A percentile compares a stretch with the other conserved stretches of the same genome.
Conservation (phyloP, 768 basidiomycete genomes). For the Termitomyces sp. region DNA sequence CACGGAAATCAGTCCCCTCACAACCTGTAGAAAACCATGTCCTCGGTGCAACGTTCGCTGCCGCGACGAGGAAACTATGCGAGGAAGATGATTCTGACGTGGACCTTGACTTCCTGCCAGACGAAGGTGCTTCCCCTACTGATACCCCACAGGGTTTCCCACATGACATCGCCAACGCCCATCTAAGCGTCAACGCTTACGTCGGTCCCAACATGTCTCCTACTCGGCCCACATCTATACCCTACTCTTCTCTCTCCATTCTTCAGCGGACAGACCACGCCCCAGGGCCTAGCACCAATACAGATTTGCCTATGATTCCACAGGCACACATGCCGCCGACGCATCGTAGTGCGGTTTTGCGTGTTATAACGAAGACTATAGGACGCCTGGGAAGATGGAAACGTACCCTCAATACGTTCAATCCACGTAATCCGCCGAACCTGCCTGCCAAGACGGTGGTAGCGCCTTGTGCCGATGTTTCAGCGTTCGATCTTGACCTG, state of each 20-base stretch:
- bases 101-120: constrained; percentile 72
- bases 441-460: constrained; percentile 22
- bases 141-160: constrained; percentile 31
- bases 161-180: constrained; percentile 46
- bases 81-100: constrained; percentile 67
- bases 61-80: constrained; percentile 42
- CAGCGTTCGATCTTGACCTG: constrained; percentile 70
- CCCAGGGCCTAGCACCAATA: constrained; percentile 24
- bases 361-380: constrained; percentile 78
- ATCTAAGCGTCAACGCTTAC: constrained; percentile 34
- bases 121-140: constrained; percentile 32
- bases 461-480: constrained; percentile 44
- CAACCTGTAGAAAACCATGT: constrained; percentile 42
- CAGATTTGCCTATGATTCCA: constrained; percentile 27
- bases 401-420: constrained; percentile 68
- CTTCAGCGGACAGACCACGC: constrained; percentile 29
- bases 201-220: constrained; percentile 33
- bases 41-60: constrained; percentile 65
- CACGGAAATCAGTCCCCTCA: constrained; percentile 27
- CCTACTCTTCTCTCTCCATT: constrained; percentile 50
- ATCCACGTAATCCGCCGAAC: constrained; percentile 30
- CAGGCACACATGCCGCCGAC: constrained; percentile 44
- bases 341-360: constrained; percentile 63
- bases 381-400: constrained; percentile 82
- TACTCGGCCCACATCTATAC: constrained; percentile 42